These are phyloP conservation scores for Lagenidium giganteum DNA, from an alignment of 352 stramenopile genomes.

Conservation along the genomic window DNA sequence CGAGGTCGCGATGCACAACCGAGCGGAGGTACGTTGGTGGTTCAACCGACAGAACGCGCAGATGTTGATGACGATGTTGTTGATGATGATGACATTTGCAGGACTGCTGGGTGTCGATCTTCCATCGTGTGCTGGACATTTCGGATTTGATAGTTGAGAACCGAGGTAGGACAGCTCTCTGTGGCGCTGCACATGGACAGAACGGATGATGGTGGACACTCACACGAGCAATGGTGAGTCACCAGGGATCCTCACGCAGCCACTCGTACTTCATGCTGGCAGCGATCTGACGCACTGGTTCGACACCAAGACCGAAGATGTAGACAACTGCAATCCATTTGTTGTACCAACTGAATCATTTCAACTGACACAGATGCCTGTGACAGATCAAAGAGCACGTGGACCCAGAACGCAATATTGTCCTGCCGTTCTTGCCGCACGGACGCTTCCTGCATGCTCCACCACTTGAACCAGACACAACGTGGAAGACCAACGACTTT, in stretches of 20 bases:
- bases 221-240: too few species aligned
- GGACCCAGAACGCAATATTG: conserved; percentile 68
- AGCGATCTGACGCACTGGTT: conserved; percentile 93
- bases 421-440: conserved; percentile 79
- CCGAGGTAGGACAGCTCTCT: conserved; percentile 24
- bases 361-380: too few species aligned
- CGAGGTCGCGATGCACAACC: conserved; percentile 84
- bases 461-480: conserved; percentile 64
- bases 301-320: conserved; percentile 58
- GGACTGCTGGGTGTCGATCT: conserved; percentile 78
- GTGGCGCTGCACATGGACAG: background rate
- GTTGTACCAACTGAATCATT: too few species aligned
- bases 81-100: conserved; percentile 5
- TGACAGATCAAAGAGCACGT: conserved; percentile 72
- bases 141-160: conserved; percentile 67
- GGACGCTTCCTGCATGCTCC: conserved; percentile 85
- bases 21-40: conserved; percentile 42
- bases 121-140: conserved; percentile 81
- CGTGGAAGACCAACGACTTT: conserved; percentile 69
- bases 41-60: too few species aligned
- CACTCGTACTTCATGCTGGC: conserved; percentile 78
- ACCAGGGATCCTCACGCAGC: conserved; percentile 73
- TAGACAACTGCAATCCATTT: too few species aligned
- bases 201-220: background rate
- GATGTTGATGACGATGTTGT: background rate